Percentiles rank a stretch among this genome's conserved stretches.
Evolutionary conservation across 1,139 yeast species (phyloP).

Genomic region (Candida tropicalis): DNA sequence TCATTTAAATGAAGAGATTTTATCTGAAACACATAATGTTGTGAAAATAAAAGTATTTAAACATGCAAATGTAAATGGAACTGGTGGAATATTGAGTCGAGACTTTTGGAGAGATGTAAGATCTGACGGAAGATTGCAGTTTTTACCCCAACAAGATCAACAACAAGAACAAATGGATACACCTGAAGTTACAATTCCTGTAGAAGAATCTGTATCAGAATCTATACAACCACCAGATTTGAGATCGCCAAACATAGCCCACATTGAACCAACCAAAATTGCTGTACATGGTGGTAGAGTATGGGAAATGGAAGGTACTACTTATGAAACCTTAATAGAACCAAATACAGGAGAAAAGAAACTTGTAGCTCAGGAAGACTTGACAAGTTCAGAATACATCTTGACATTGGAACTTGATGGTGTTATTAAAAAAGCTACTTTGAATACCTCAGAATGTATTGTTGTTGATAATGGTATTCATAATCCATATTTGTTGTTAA

Average conservation of each 20-base stretch:
- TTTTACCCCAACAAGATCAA: constrained; percentile 22
- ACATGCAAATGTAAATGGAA: constrained; percentile 17
- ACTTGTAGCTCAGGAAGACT: constrained; percentile 28
- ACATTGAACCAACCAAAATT: constrained; percentile 28
- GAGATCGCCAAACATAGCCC: constrained; percentile 11
- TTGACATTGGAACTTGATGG: constrained; percentile 21
- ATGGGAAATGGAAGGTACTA: constrained; percentile 31
- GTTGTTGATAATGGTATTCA: constrained; percentile 37
- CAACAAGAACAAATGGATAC: constrained; percentile 10
- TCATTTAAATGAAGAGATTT: constrained; percentile 16
- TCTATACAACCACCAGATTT: not conserved
- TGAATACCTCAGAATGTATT: constrained; percentile 47
- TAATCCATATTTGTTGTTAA: constrained; percentile 44
- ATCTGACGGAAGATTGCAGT: constrained; percentile 25
- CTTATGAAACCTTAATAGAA: constrained; percentile 26
- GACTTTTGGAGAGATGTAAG: constrained; percentile 31
- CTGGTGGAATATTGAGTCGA: constrained; percentile 31
- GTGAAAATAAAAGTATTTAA: constrained; percentile 17
- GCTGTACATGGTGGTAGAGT: constrained; percentile 25
- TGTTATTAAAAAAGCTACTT: constrained; percentile 20
- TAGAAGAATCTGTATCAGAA: not conserved
- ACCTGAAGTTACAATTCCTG: too few relatives aligned
- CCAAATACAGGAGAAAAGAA: constrained; percentile 12
- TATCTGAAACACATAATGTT: constrained; percentile 16
- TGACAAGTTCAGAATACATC: constrained; percentile 25